phyloP scores from a whole-genome alignment of 2,329 filamentous ascomycete genomes.

The Trichoderma sp. region DNA sequence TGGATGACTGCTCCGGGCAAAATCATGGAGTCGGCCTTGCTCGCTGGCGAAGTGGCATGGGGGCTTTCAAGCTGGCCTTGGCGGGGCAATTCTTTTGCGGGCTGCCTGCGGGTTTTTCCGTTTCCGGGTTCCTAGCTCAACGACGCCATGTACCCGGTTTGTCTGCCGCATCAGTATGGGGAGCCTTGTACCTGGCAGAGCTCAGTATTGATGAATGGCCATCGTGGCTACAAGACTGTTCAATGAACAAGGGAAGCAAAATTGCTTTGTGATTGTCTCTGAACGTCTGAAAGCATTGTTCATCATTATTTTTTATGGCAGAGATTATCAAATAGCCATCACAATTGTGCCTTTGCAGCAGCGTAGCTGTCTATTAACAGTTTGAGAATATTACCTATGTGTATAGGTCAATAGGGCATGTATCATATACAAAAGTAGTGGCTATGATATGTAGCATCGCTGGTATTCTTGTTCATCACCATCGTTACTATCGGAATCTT shows the following conservation, averaged over 20 bases:
- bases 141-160: not conserved
- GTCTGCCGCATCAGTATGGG: not conserved
- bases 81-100: conserved; percentile 25
- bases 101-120: conserved; percentile 38
- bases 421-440: too few relatives aligned
- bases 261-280: not conserved
- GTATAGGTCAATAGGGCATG: too few relatives aligned
- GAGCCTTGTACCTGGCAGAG: not conserved
- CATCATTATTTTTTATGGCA: not conserved
- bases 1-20: conserved; percentile 25
- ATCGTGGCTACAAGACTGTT: not conserved
- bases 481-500: not conserved
- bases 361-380: not conserved
- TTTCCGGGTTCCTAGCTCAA: conserved; percentile 19
- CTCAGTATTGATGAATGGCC: not conserved
- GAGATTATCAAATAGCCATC: not conserved
- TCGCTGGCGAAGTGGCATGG: conserved; percentile 24
- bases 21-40: conserved; percentile 25
- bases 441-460: too few relatives aligned
- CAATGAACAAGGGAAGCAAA: not conserved
- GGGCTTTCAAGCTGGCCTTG: conserved; percentile 20
- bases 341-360: not conserved
- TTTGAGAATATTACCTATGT: too few relatives aligned
- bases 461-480: not conserved
- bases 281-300: not conserved